Conservation (phyloP, 2,329 filamentous ascomycete genomes). For the Sarocladiaceae sp. region DNA sequence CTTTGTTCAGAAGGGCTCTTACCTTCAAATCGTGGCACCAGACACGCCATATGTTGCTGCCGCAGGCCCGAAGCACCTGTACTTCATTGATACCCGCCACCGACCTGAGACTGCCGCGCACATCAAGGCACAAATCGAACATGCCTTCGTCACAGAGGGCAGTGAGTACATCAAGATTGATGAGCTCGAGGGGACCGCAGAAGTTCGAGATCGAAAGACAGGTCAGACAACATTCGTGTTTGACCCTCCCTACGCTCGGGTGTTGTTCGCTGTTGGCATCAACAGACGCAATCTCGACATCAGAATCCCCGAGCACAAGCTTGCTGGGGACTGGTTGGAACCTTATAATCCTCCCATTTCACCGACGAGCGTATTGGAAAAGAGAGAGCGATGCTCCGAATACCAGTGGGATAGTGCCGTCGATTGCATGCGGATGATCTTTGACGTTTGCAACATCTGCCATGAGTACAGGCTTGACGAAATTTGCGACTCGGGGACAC, state of each 20-base stretch:
- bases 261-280: slow-evolving; percentile 14
- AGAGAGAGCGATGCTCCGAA: neutral
- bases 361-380: neutral
- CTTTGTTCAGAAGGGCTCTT: slow-evolving; percentile 10
- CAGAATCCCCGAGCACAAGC: slow-evolving; percentile 10
- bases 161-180: slow-evolving; percentile 5
- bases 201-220: neutral
- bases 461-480: neutral
- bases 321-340: slow-evolving; percentile 11
- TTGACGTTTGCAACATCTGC: neutral
- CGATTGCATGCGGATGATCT: neutral
- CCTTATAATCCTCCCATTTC: slow-evolving; percentile 7
- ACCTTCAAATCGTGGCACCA: slow-evolving; percentile 15
- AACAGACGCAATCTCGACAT: slow-evolving; percentile 13
- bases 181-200: slow-evolving; percentile 2
- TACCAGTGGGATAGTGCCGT: neutral
- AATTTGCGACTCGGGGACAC: neutral
- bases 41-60: slow-evolving; percentile 15
- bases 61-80: slow-evolving; percentile 11
- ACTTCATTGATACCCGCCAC: slow-evolving; percentile 16
- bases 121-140: slow-evolving; percentile 14
- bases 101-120: slow-evolving; percentile 11
- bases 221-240: slow-evolving; percentile 13
- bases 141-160: slow-evolving; percentile 6
- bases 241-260: slow-evolving; percentile 12